Evolutionary conservation across 2,329 filamentous ascomycete genomes (phyloP), one percentile per base, ranked within the genome.

Genomic region (Epichloe coenophiala): DNA sequence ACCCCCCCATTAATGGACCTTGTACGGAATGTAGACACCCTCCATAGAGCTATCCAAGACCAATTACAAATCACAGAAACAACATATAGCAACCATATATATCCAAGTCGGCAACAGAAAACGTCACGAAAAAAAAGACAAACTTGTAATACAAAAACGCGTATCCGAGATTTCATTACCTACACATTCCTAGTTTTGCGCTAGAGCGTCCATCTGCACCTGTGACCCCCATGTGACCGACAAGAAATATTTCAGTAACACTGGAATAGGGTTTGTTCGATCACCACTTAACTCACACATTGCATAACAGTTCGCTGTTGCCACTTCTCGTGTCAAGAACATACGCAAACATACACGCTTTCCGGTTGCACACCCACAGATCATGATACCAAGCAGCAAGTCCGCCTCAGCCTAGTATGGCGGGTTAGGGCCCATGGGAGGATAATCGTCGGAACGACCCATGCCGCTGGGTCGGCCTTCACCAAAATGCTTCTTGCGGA

Each of bases 401-500:
- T 21, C 35, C 23, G 4, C 13, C 9, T 15, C 33, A 45, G n/a
- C 56, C 64, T 73, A 76, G 66, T 76, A 77, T 13, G 67, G 61
- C 33, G 74, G 74, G 69, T 76, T 76, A 48, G 66, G 64, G 23
- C 71, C 70, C 45, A 72, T 63, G 31, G 67, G 63, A 49, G 72
- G 71, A 59, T 77, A 76, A 60, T 77, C 73, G 40, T 76, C 73
- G 31, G 68, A 64, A 51, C 71, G 68, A 48, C 69, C 68, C 54
- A 67, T 65, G 54, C 61, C 60, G 47, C 67, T 63, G 37, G 67
- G 60, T 48, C 71, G 69, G 62, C 71, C 74, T 53, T 83, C 78
- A 52, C 78, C 78, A 55, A 83, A 83, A 73, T 81, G 78, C 84
- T 91, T 94, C 77, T 86, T 89, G 73, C 88, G 86, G 62, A 98